Percentiles rank a stretch among this genome's conserved stretches.
These are phyloP conservation scores for Fraxinus excelsior DNA, from an alignment of 257 asterid genomes.

Conservation along the genomic window DNA sequence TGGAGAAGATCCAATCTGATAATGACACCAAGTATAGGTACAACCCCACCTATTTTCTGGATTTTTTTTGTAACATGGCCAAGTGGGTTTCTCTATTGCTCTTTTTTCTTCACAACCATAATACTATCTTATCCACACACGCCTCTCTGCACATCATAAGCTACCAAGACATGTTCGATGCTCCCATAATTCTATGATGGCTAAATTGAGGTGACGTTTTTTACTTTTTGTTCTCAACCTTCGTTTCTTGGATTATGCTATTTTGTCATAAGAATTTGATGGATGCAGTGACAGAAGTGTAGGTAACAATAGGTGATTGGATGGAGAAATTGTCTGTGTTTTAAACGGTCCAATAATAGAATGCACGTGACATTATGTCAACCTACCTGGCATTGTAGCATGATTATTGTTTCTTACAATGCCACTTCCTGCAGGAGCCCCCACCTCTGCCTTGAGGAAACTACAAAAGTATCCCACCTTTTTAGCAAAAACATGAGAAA, in stretches of 20 bases:
- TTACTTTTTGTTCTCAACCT: neutral
- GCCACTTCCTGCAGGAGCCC: too few relatives aligned
- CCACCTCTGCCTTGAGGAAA: conserved; percentile 25
- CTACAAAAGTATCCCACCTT: conserved; percentile 31
- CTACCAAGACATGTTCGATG: conserved; percentile 37
- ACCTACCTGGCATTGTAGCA: too few relatives aligned
- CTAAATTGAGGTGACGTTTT: neutral
- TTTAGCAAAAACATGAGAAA: conserved; percentile 32
- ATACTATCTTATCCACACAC: conserved; percentile 49
- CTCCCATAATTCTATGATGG: conserved; percentile 43
- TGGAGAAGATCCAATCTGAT: conserved; percentile 15
- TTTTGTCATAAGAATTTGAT: too few relatives aligned
- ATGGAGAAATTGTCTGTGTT: too few relatives aligned
- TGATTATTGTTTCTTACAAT: too few relatives aligned
- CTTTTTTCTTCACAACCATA: conserved; percentile 30
- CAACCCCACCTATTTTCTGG: conserved; percentile 39
- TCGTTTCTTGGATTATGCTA: neutral
- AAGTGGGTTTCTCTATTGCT: conserved; percentile 45
- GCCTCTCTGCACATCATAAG: conserved; percentile 42
- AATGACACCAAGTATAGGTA: conserved; percentile 20
- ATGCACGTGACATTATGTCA: too few relatives aligned
- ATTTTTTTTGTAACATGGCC: conserved; percentile 30
- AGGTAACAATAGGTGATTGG: too few relatives aligned
- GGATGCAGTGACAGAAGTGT: too few relatives aligned
- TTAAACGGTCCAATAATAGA: too few relatives aligned